phyloP scores from a whole-genome alignment of 2,329 filamentous ascomycete species.

The Fusarium sp. region DNA sequence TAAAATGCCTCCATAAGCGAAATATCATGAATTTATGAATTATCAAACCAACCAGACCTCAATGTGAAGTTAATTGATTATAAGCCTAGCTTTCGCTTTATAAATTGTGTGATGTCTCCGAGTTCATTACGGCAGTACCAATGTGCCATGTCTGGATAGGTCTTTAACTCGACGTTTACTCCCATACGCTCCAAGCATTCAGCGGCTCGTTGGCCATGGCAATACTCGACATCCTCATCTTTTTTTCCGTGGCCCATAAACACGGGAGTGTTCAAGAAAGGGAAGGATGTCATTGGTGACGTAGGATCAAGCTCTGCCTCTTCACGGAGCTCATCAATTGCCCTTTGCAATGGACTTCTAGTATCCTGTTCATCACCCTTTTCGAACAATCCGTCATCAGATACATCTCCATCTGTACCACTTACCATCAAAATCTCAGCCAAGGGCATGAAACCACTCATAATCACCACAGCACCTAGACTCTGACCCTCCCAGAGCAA shows the following conservation, averaged over 20 bases:
- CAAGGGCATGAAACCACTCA: constrained; percentile 62
- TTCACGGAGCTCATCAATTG: constrained; percentile 45
- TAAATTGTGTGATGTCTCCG: constrained; percentile 52
- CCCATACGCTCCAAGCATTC: constrained; percentile 53
- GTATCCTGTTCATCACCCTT: constrained; percentile 4
- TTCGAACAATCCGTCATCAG: constrained; percentile 41
- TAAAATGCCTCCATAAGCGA: constrained; percentile 21
- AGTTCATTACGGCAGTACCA: constrained; percentile 60
- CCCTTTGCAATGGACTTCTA: constrained; percentile 32
- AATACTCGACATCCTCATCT: constrained; percentile 57
- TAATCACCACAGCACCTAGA: constrained; percentile 56
- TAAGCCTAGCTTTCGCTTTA: constrained; percentile 21
- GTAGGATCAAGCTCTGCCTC: constrained; percentile 45
- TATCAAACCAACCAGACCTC: neutral
- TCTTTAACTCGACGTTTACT: constrained; percentile 51
- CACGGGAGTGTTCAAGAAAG: constrained; percentile 52
- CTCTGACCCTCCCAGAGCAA: constrained; percentile 58
- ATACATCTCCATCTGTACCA: neutral
- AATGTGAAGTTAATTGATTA: neutral
- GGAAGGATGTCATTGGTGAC: neutral
- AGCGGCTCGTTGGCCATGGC: constrained; percentile 52
- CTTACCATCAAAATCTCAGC: constrained; percentile 47
- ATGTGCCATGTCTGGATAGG: constrained; percentile 59
- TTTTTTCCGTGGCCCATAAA: constrained; percentile 61
- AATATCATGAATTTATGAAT: constrained; percentile 37